Base-by-base conservation (phyloP, 1,139 yeast species). In the Insectozyma bohioensis region DNA sequence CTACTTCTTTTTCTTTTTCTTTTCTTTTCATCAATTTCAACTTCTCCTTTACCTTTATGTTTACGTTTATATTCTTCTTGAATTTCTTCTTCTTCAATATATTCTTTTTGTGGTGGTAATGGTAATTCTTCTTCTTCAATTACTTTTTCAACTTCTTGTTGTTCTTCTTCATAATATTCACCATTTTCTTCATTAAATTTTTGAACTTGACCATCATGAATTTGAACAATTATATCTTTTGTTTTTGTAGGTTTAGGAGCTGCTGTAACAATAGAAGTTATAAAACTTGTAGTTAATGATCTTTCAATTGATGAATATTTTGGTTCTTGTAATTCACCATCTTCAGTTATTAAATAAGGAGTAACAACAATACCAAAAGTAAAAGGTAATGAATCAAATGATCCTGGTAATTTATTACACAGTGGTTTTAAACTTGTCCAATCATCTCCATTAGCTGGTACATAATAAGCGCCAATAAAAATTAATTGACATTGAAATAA, bases 291-390 rank as follows among this genome's bases (percentile, higher is more conserved):
- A 9, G 58, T 53, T 13, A 45, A 18, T 3, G 48, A 40, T 34
- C 55, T 45, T 12, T 45, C 45, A 31, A 47, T 33, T 10, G 37
- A 36, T 10, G 44, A 30, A 22, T 34, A 24, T 20, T 33, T 30
- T 1, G 49, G 48, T 35, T 42, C 44, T 30, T 35, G 34, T 20
- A 36, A 43, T 19, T 44, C 50, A 5, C 53, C 52, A 7, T 45
- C 46, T 15, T 46, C 51, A 30, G 48, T 47, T 6, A 46, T 25
- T 5, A 34, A 34, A 33, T 45, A 49, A 2, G 60, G 58, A 27
- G 50, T 53, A n/a, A 62, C 68, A 19, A 59, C 61, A 29, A 64
- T 45, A 2, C 70, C 70, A 46, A 64, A 63, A 6, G 46, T 39
- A 34, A 57, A 63, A 2, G 63, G 65, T 24, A 62, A 48, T 6